These are phyloP conservation scores for Reticulascus tulasneorum DNA, from an alignment of 2,329 filamentous ascomycete species.

Conservation along the genomic window DNA sequence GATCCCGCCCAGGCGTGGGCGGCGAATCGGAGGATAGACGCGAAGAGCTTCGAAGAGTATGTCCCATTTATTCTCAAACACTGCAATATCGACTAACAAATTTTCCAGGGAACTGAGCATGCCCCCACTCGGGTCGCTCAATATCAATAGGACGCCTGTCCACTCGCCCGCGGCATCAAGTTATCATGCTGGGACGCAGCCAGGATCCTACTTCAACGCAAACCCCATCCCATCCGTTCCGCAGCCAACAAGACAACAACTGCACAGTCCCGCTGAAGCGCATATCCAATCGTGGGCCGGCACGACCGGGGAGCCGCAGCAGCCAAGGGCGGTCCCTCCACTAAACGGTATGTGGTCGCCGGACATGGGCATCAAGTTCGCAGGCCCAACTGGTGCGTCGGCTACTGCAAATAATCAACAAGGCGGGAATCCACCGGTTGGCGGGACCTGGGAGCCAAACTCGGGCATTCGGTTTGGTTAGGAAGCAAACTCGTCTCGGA, in stretches of 20 bases:
- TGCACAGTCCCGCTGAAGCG: slow-evolving; percentile 35
- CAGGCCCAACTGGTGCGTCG: slow-evolving; percentile 32
- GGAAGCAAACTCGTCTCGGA: background rate
- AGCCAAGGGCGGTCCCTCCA: slow-evolving; percentile 43
- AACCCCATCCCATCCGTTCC: slow-evolving; percentile 9
- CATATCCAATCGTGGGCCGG: slow-evolving; percentile 57
- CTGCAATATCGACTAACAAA: background rate
- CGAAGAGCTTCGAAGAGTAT: slow-evolving; percentile 71
- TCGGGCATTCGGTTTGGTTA: slow-evolving; percentile 55
- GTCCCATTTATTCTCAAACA: slow-evolving; percentile 26
- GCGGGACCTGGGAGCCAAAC: slow-evolving; percentile 56
- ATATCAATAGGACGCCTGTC: slow-evolving; percentile 26
- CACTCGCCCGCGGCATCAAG: slow-evolving; percentile 15
- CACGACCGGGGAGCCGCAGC: slow-evolving; percentile 53
- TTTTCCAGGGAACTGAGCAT: slow-evolving; percentile 44
- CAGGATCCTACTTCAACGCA: slow-evolving; percentile 15
- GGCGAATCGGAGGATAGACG: slow-evolving; percentile 75
- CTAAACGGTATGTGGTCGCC: slow-evolving; percentile 66
- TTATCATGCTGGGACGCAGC: slow-evolving; percentile 13
- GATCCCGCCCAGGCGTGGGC: slow-evolving; percentile 76
- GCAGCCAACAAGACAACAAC: slow-evolving; percentile 21
- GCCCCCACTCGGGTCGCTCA: slow-evolving; percentile 45
- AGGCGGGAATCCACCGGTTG: slow-evolving; percentile 18
- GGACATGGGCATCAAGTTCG: slow-evolving; percentile 77
- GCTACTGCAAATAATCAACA: slow-evolving; percentile 16